These are phyloP conservation scores for Hygrophorus russula DNA, from an alignment of 768 basidiomycete species.

Conservation along the genomic window DNA sequence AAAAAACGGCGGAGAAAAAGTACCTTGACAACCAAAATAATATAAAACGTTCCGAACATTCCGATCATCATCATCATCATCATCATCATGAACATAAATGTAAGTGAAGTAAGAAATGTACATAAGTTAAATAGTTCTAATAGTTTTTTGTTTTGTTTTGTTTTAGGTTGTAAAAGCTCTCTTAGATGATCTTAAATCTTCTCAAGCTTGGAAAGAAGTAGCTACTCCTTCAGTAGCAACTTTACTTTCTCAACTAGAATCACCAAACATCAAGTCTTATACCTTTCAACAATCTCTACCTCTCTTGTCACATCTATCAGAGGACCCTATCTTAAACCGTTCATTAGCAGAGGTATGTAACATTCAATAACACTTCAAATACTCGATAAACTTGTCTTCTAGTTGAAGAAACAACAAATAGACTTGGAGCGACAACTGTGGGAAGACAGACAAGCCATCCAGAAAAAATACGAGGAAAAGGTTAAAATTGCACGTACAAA, in stretches of 20 bases:
- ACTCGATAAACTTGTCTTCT: slow-evolving; percentile 2
- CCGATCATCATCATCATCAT: too few relatives aligned
- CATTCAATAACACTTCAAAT: slow-evolving; percentile 4
- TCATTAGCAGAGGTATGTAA: slow-evolving; percentile 38
- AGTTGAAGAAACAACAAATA: slow-evolving; percentile 69
- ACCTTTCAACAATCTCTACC: slow-evolving; percentile 67
- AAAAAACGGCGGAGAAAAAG: too few relatives aligned
- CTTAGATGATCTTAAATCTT: slow-evolving; percentile 55
- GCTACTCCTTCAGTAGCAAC: slow-evolving; percentile 38
- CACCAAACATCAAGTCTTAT: slow-evolving; percentile 31
- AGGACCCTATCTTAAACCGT: slow-evolving; percentile 38
- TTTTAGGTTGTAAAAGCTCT: slow-evolving; percentile 66
- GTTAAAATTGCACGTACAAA: slow-evolving; percentile 57
- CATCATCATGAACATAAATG: slow-evolving; percentile 54
- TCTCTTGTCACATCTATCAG: slow-evolving; percentile 46
- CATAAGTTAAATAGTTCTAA: too few relatives aligned
- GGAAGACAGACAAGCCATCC: slow-evolving; percentile 54
- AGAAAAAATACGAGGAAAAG: slow-evolving; percentile 58
- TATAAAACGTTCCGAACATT: too few relatives aligned
- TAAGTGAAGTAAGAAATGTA: too few relatives aligned
- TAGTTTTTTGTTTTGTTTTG: too few relatives aligned
- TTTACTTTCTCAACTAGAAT: slow-evolving; percentile 49
- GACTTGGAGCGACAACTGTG: slow-evolving; percentile 57
- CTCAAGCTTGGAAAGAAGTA: slow-evolving; percentile 56
- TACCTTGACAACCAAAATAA: too few relatives aligned